Evolutionary conservation across 345 rosid species (phyloP), one percentile per base, ranked within the genome.

Genomic region (Syzygium aqueum): DNA sequence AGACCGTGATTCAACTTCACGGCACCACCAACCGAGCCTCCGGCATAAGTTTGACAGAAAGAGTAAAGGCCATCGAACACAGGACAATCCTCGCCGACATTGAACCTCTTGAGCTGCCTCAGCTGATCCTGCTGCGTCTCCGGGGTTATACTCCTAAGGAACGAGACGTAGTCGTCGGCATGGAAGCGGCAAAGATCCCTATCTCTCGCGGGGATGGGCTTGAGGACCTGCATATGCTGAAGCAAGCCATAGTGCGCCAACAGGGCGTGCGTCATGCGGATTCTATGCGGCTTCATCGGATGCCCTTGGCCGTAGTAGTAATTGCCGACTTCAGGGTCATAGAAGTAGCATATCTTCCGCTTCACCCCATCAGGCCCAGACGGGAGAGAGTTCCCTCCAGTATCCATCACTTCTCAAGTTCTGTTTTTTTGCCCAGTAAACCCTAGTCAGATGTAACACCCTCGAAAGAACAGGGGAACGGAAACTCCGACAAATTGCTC

Each of bases 241-340:
- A 94, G 95, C 89, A 94, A 87, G 28, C 95, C 95, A 57, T 93
- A 94, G 89, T 93, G 95, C 12, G 94, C 94, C 51, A 93, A 90
- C n/a, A 93, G 92, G 84, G 95, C 95, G 89, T 93, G 92, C 1
- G 95, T 93, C 95, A 94, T 93, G 28, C 95, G 87, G 73, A 94
- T 94, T 84, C 95, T 91, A 61, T 94, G 95, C 13, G 95, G 95
- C 89, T 94, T 94, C 95, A 94, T 94, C 14, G 94, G 93, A 86
- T 94, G 95, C 15, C 95, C 95, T 54, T 93, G 95, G 2, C 95
- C 95, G 40, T 94, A 94, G 53, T 93, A 94, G 87, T 94, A 94
- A 90, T 94, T 94, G 33, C 95, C 95, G 37, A 94, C 95, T 85
- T 94, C 95, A 27, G 95, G 94, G 85, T 94, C 94, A 33, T 94